Evolutionary conservation across 805 yeast genomes (phyloP).

Genomic region (Komagataella mondaviorum): DNA sequence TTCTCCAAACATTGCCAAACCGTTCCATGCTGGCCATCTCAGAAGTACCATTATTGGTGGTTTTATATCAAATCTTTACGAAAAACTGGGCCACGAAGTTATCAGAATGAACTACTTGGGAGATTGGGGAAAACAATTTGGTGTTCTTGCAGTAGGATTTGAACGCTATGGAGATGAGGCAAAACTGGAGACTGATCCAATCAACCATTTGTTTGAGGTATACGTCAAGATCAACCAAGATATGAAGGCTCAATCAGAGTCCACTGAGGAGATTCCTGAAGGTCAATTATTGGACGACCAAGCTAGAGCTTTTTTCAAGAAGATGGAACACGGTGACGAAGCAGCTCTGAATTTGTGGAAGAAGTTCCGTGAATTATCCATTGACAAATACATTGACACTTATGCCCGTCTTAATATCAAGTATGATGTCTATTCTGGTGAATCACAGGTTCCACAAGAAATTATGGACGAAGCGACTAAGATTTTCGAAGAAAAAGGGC

Average conservation of each 20-base stretch:
- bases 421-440: conserved; percentile 88
- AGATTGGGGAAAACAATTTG: conserved; percentile 99
- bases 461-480: conserved; percentile 54
- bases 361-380: conserved; percentile 82
- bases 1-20: conserved; percentile 97
- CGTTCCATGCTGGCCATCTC: conserved; percentile 98
- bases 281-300: conserved; percentile 51
- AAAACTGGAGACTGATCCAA: conserved; percentile 62
- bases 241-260: conserved; percentile 49
- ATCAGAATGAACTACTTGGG: conserved; percentile 88
- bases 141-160: conserved; percentile 88
- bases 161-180: conserved; percentile 75
- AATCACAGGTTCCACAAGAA: conserved; percentile 78
- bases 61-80: conserved; percentile 79
- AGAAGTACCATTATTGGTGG: conserved; percentile 98
- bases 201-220: conserved; percentile 87
- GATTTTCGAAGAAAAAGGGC: conserved; percentile 48
- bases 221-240: conserved; percentile 81
- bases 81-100: conserved; percentile 87
- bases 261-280: conserved; percentile 35
- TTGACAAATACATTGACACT: conserved; percentile 72
- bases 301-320: conserved; percentile 80
- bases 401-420: conserved; percentile 85
- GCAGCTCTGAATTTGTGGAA: conserved; percentile 69
- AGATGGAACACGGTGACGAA: conserved; percentile 89